Conservation (phyloP, 2,329 filamentous ascomycete species). For the Chrysoporthe austroafricana region DNA sequence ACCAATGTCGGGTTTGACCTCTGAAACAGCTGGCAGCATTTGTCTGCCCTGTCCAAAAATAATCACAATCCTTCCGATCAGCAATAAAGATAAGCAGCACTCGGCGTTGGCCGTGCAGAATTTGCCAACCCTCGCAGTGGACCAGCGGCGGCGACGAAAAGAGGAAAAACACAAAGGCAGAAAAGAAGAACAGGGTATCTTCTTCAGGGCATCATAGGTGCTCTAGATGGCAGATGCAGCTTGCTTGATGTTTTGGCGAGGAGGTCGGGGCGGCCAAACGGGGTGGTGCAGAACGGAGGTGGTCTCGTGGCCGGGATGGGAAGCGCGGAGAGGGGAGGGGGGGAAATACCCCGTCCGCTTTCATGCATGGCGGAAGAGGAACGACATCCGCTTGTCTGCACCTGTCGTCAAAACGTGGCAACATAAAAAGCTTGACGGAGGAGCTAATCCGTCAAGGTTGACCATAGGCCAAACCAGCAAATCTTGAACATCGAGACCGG, state of each 20-base stretch:
- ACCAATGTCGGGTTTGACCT: slow-evolving; percentile 25
- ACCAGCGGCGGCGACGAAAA: neutral
- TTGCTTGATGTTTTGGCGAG: no score
- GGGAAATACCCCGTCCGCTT: neutral
- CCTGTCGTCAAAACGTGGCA: slow-evolving; percentile 2
- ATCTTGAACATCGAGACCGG: neutral
- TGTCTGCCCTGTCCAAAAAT: slow-evolving; percentile 20
- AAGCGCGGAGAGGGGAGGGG: neutral
- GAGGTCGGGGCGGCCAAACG: neutral
- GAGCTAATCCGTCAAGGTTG: neutral
- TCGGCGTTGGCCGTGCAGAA: neutral
- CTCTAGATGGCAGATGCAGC: neutral
- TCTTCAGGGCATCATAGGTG: neutral
- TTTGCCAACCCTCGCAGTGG: neutral
- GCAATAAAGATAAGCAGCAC: neutral
- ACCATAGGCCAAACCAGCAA: neutral
- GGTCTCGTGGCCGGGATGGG: neutral
- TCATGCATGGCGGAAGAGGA: slow-evolving; percentile 6
- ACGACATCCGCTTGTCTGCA: neutral
- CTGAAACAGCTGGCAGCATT: slow-evolving; percentile 25
- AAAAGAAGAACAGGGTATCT: neutral
- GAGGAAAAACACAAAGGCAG: neutral
- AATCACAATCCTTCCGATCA: slow-evolving; percentile 1
- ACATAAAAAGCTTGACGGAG: neutral
- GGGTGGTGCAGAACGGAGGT: neutral